Evolutionary conservation across 2,329 filamentous ascomycete species (phyloP), one percentile per base, ranked within the genome.

Genomic region (Coniochaeta sp.): DNA sequence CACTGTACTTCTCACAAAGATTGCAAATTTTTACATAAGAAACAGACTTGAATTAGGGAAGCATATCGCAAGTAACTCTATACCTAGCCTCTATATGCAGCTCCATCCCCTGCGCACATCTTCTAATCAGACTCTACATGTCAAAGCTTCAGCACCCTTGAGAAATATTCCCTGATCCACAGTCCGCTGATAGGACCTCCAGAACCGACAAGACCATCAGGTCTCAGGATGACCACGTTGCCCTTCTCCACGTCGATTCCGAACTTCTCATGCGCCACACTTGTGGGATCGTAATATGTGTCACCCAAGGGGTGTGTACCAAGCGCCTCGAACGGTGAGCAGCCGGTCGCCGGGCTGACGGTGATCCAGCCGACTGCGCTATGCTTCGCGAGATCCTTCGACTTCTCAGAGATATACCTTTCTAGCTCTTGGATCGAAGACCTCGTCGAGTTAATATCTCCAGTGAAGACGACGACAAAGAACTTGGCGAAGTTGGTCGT

Each of bases 211-310:
- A 69, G 57, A 11, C 66, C 66, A 33, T 72, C 70, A 1, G 69
- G 70, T 17, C 70, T 63, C 38, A 71, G 19, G 1, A 71, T 59
- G 1, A 70, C 58, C 4, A 67, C 40, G 7, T 60, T 66, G 1
- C 70, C 70, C 4, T 50, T 64, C 6, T 59, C 55, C 11, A 54
- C 17, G 28, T 67, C 57, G 17, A 72, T 61, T 31, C 70, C 70
- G 58, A 69, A 65, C 58, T 64, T 62, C 19, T 61, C 55, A 61
- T 72, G 67, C 2, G 67, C 67, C 3, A 47, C n/a, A 11, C 57
- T 59, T 7, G 56, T 59, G 1, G 58, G 77, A 11, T 84, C 73
- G 63, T 85, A 87, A 57, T 85, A 75, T 0, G 80, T 79, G 73
- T 79, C 82, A 0, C 77, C 74, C 59, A 80, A 79, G 1, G 77